Conservation (phyloP, 139 green algal species). For the Diplosphaera chodatii region DNA sequence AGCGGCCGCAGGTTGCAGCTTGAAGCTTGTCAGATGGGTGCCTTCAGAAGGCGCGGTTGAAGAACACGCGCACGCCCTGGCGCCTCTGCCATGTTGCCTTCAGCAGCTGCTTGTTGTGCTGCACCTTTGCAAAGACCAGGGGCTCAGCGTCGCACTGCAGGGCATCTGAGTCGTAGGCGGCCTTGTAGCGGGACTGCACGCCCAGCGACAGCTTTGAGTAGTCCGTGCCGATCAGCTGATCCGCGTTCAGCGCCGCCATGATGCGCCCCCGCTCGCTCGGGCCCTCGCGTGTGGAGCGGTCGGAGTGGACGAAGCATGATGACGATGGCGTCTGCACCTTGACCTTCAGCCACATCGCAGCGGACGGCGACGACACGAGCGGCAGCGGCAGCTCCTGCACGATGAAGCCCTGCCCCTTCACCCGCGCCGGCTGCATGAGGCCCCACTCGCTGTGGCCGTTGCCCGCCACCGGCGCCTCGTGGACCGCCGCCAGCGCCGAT, state of each 20-base stretch:
- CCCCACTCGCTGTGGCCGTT: neutral
- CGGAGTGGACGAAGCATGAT: neutral
- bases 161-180: neutral
- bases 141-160: neutral
- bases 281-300: neutral
- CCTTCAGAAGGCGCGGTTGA: slow-evolving; percentile 1
- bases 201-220: neutral
- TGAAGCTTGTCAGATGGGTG: no score
- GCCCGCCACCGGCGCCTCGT: neutral
- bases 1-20: no score
- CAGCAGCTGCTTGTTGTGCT: slow-evolving; percentile 1
- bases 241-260: neutral
- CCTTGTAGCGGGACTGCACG: neutral
- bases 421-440: neutral
- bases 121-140: neutral
- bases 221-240: neutral
- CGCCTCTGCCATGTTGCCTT: neutral
- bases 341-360: neutral
- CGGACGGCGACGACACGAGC: neutral
- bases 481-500: neutral
- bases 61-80: neutral
- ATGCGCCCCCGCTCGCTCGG: neutral
- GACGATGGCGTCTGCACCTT: neutral
- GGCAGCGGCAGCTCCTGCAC: slow-evolving; percentile 1
- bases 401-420: neutral